Conservation (phyloP, 192 early-diverging fungal species). For the Mortierella alpina region DNA sequence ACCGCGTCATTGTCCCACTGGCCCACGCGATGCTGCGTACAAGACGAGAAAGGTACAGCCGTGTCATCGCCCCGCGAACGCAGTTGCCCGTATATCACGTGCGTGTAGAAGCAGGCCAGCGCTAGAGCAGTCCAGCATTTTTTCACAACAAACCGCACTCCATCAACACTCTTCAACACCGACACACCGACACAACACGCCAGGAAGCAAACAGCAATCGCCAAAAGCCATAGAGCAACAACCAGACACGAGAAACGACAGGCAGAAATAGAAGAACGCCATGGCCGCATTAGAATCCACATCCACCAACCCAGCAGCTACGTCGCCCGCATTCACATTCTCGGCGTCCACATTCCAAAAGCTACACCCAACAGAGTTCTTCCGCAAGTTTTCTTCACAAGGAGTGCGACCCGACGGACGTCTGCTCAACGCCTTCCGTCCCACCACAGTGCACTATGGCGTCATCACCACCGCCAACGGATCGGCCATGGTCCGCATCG, state of each 20-base stretch:
- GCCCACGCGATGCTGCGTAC: too few species aligned
- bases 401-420: conserved; percentile 88
- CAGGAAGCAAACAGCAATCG: neutral
- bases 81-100: too few species aligned
- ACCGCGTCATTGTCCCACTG: too few species aligned
- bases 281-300: conserved; percentile 8
- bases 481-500: conserved; percentile 87
- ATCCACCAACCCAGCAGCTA: neutral
- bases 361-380: conserved; percentile 89
- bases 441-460: conserved; percentile 71
- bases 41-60: too few species aligned
- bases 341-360: conserved; percentile 81
- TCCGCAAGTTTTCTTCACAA: conserved; percentile 83
- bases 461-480: conserved; percentile 84
- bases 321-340: conserved; percentile 51
- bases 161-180: too few species aligned
- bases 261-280: neutral
- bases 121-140: too few species aligned
- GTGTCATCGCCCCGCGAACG: too few species aligned
- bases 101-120: too few species aligned
- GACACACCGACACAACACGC: neutral
- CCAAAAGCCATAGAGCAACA: neutral
- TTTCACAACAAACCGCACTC: too few species aligned
- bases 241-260: conserved; percentile 1
- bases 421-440: conserved; percentile 73